phyloP scores from a whole-genome alignment of 768 basidiomycete genomes.

The Serpula lacrymans region DNA sequence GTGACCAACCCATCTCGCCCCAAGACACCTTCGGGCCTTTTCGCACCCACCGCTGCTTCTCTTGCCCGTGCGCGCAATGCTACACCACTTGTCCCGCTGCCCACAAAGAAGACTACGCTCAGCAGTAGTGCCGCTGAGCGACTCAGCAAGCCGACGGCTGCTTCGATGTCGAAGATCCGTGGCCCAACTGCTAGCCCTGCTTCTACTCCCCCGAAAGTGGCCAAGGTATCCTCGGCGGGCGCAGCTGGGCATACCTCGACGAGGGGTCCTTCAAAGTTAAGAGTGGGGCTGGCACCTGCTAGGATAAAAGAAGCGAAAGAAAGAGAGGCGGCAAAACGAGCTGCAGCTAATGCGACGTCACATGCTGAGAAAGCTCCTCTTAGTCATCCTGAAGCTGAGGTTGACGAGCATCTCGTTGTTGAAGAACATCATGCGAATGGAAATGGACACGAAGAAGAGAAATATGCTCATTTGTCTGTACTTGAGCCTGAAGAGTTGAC shows the following conservation, averaged over 20 bases:
- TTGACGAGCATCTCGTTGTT: constrained; percentile 8
- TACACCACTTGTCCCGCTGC: constrained; percentile 40
- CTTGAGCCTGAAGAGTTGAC: too few relatives aligned
- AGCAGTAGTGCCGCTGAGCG: constrained; percentile 58
- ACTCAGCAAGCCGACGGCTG: constrained; percentile 80
- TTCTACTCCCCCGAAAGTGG: constrained; percentile 12
- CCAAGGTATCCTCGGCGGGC: constrained; percentile 26
- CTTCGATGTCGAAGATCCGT: constrained; percentile 64
- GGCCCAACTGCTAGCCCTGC: constrained; percentile 23
- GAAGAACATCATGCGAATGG: constrained; percentile 11
- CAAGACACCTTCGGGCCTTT: constrained; percentile 68
- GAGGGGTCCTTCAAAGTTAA: constrained; percentile 26
- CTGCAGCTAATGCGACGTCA: constrained; percentile 19
- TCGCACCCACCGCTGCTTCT: constrained; percentile 82
- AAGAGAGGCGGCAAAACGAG: constrained; percentile 15
- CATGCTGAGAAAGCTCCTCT: constrained; percentile 20
- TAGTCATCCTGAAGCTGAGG: constrained; percentile 15
- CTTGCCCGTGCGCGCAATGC: constrained; percentile 66
- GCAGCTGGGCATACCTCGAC: constrained; percentile 24
- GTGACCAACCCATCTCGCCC: constrained; percentile 32
- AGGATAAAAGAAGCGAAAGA: constrained; percentile 20
- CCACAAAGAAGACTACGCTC: constrained; percentile 52
- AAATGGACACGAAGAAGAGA: constrained; percentile 5
- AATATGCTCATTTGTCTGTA: not conserved
- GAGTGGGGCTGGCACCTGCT: constrained; percentile 20